A percentile compares a stretch with the other conserved stretches of the same genome.
phyloP scores from a whole-genome alignment of 2,329 filamentous ascomycete genomes.

The Fusarium longipes region DNA sequence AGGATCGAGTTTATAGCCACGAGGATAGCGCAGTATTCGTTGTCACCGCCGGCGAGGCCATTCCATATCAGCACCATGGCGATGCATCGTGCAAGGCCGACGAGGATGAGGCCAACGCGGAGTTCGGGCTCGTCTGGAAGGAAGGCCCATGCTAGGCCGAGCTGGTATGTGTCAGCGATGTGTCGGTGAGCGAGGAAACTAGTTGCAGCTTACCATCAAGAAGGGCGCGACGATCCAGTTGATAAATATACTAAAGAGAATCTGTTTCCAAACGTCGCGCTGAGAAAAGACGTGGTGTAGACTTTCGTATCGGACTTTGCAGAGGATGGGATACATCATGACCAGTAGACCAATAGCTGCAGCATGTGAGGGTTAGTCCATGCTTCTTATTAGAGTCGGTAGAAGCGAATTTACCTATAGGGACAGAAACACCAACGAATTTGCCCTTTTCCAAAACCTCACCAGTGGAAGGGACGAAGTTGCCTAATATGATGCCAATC shows the following conservation, averaged over 20 bases:
- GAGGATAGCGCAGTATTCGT: constrained; percentile 84
- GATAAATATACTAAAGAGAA: constrained; percentile 78
- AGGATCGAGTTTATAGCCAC: constrained; percentile 80
- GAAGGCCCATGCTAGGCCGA: constrained; percentile 75
- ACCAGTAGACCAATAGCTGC: constrained; percentile 81
- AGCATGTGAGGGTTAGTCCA: background rate
- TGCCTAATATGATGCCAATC: constrained; percentile 79
- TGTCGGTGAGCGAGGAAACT: no score
- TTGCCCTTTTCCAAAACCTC: constrained; percentile 74
- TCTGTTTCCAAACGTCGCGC: constrained; percentile 77
- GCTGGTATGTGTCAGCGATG: constrained; percentile 53
- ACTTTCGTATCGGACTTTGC: constrained; percentile 83
- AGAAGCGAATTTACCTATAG: constrained; percentile 70
- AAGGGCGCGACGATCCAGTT: constrained; percentile 89
- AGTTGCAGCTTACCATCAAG: constrained; percentile 72
- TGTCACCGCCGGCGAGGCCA: constrained; percentile 74
- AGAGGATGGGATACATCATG: constrained; percentile 96
- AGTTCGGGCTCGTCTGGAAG: constrained; percentile 68
- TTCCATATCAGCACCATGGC: constrained; percentile 74
- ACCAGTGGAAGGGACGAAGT: constrained; percentile 74
- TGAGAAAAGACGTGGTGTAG: constrained; percentile 74
- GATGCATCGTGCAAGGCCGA: constrained; percentile 80
- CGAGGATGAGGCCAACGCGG: constrained; percentile 78
- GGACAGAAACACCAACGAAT: constrained; percentile 76
- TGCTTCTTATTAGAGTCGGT: background rate